A percentile compares a stretch with the other conserved stretches of the same genome.
These are phyloP conservation scores for Castanea crenata DNA, from an alignment of 306 rosid species.

Conservation along the genomic window DNA sequence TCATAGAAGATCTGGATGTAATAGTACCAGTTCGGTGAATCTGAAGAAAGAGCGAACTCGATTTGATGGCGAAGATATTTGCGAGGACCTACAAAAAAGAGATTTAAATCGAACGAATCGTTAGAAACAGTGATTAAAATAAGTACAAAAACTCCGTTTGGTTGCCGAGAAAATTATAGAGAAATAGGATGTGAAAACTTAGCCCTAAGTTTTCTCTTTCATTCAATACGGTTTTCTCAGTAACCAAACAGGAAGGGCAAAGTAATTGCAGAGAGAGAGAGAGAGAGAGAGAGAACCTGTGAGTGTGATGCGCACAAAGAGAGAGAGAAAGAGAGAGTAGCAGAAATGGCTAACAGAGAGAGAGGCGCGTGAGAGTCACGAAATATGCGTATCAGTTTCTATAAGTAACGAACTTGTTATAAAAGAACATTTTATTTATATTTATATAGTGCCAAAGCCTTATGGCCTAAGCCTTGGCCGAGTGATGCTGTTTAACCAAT, in stretches of 20 bases:
- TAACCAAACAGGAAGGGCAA: not conserved
- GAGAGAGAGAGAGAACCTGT: not conserved
- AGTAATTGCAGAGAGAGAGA: not conserved
- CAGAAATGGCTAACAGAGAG: not conserved
- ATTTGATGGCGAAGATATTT: conserved; percentile 3
- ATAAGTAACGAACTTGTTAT: too few species aligned
- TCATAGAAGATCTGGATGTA: not conserved
- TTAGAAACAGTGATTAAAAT: not conserved
- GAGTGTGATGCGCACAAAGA: not conserved
- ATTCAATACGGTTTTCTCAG: not conserved
- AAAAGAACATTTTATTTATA: too few species aligned
- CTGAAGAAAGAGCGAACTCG: not conserved
- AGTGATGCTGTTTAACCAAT: too few species aligned
- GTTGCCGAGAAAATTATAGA: not conserved
- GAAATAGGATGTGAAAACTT: not conserved
- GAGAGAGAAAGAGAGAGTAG: not conserved
- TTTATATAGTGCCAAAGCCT: too few species aligned
- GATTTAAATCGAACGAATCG: conserved; percentile 4
- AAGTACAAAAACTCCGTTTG: not conserved
- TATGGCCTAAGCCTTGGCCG: too few species aligned
- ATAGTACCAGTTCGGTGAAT: conserved; percentile 5
- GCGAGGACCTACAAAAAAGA: conserved; percentile 4
- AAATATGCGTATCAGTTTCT: too few species aligned
- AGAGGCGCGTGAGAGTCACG: too few species aligned
- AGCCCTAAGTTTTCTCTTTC: not conserved